Conservation (phyloP, 2,329 filamentous ascomycete genomes). For the Fusarium brevicatenulatum region DNA sequence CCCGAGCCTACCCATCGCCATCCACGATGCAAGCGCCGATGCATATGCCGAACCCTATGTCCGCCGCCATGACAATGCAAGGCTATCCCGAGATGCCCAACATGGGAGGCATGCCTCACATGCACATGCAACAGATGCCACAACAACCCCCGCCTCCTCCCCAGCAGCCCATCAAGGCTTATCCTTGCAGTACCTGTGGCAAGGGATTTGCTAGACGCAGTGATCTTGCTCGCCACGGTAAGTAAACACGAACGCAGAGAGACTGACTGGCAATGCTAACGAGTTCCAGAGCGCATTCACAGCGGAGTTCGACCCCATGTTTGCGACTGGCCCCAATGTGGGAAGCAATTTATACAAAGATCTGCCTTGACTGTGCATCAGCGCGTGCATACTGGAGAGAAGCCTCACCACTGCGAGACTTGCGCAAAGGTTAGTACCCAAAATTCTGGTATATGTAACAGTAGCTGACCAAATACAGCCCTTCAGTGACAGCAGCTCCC, state of each 20-base stretch:
- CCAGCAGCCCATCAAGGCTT: constrained; percentile 69
- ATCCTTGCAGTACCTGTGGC: constrained; percentile 87
- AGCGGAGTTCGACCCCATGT: constrained; percentile 90
- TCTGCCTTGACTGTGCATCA: constrained; percentile 95
- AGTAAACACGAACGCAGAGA: constrained; percentile 46
- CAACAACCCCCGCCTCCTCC: constrained; percentile 48
- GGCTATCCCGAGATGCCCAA: constrained; percentile 56
- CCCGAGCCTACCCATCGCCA: constrained; percentile 64
- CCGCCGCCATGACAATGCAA: constrained; percentile 55
- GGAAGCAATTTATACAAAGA: constrained; percentile 96
- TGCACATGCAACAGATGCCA: constrained; percentile 52
- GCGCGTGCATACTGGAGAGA: constrained; percentile 96
- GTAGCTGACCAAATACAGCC: constrained; percentile 65
- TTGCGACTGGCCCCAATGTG: constrained; percentile 88
- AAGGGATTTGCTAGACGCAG: constrained; percentile 95
- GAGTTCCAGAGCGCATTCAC: constrained; percentile 87
- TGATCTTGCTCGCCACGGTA: constrained; percentile 94
- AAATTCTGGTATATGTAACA: too few species aligned
- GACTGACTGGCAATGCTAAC: constrained; percentile 38
- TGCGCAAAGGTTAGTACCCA: constrained; percentile 83
- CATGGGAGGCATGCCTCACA: constrained; percentile 51
- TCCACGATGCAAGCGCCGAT: constrained; percentile 62
- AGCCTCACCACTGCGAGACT: constrained; percentile 96
- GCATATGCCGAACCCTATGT: constrained; percentile 57
- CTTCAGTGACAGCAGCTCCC: constrained; percentile 94